Base-by-base conservation (phyloP, 495 filamentous ascomycete genomes). In the Xylaria sp. region DNA sequence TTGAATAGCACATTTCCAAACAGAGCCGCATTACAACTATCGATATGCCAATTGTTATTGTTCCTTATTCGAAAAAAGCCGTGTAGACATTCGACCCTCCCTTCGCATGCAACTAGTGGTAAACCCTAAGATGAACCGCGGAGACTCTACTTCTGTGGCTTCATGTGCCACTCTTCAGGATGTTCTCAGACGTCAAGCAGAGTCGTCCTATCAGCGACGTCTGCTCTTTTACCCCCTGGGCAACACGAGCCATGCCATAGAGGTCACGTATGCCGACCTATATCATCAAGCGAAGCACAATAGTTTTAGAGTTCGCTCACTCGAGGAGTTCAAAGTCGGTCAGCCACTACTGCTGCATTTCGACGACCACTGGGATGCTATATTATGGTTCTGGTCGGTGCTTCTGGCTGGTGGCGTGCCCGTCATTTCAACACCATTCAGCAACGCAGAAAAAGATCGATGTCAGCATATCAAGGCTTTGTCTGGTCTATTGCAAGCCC, bases 311-410 rank as follows among this genome's bases (percentile, higher is more conserved):
- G 5, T 61, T 26, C n/a, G n/a, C 0, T 61, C 58, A 24, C 58
- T 61, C 2, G 9, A 40, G 8, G 19, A 26, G 9, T 61, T 61
- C 9, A 3, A 61, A 1, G n/a, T 12, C 7, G 37, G 58, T 2
- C 19, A 41, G 0, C 58, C 37, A 24, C 2, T 61, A 14, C 37
- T 61, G 2, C 7, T 61, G 6, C 58, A 61, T 43, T 26, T 61
- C n/a, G 37, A 61, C 43, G 58, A 61, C 19, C 37, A 61, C 5
- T 41, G 31, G n/a, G 58, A 61, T 43, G 11, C n/a, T 15, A 61
- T 61, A 0, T 35, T 61, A 3, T 61, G 37, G 58, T 61, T 61
- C 17, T 61, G 37, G 58, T 41, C 37, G 2, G 37, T 61, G 1
- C 17, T 61, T 9, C 37, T 61, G 26, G 58, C 37, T 14, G 37